These are phyloP conservation scores for Lyophyllum semitale DNA, from an alignment of 768 basidiomycete species.

Conservation along the genomic window DNA sequence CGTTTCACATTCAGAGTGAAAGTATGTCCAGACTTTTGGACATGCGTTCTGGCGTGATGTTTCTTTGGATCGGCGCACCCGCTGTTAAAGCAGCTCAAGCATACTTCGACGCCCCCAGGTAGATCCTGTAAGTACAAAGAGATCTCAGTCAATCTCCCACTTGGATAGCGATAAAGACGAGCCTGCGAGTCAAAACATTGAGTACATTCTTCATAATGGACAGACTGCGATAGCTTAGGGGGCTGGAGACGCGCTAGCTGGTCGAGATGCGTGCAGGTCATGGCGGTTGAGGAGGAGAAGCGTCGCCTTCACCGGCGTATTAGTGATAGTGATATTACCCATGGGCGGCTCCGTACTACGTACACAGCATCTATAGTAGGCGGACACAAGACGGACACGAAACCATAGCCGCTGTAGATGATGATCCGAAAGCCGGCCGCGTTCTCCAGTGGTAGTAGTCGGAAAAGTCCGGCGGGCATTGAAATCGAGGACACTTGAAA, in stretches of 20 bases:
- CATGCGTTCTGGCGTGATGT: conserved; percentile 77
- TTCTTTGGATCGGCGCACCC: conserved; percentile 67
- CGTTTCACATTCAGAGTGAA: conserved; percentile 84
- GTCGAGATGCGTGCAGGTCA: conserved; percentile 57
- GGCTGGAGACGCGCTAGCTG: conserved; percentile 49
- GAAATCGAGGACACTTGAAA: too few relatives aligned
- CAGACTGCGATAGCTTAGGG: conserved; percentile 68
- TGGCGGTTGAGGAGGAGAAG: conserved; percentile 18
- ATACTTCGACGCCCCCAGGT: conserved; percentile 82
- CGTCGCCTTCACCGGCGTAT: background rate
- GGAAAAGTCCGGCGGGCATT: too few relatives aligned
- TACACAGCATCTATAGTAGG: too few relatives aligned
- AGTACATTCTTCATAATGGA: conserved; percentile 93
- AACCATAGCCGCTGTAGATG: too few relatives aligned
- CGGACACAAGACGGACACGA: too few relatives aligned
- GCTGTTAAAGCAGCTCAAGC: conserved; percentile 92
- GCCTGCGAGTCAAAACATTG: conserved; percentile 97
- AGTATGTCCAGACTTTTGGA: conserved; percentile 67
- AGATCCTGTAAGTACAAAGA: conserved; percentile 51
- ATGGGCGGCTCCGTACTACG: too few relatives aligned
- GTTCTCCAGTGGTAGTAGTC: too few relatives aligned
- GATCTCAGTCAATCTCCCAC: background rate
- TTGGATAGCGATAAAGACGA: conserved; percentile 7
- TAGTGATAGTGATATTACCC: too few relatives aligned
- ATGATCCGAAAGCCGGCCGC: too few relatives aligned